Base-by-base conservation (phyloP, 805 yeast genomes). In the Saccharomycopsis capsularis region DNA sequence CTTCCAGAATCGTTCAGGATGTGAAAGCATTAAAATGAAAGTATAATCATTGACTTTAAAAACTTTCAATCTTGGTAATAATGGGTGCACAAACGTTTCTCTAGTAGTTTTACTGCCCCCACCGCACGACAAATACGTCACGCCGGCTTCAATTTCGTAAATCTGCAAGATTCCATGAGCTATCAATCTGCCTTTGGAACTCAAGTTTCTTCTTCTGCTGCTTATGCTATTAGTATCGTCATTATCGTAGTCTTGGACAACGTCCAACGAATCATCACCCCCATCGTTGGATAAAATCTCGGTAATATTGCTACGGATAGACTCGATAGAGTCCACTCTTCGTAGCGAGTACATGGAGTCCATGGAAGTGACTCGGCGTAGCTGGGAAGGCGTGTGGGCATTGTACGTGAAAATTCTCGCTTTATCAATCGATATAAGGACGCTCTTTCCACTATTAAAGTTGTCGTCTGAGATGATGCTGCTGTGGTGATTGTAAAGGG, bases 1-100 rank as follows among this genome's bases (percentile, higher is more conserved):
- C 24, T 40, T 32, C 52, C 52, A 49, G 30, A 49, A 44, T n/a
- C 52, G 44, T 36, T 49, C 49, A 1, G 52, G 52, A 29, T 49
- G 48, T 3, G 52, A 30, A 13, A 49, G n/a, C 46, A 46, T 46
- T 30, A 49, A 41, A 9, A 49, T 40, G 32, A 44, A 49, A 6
- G 49, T 45, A 30, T 3, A 3, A 19, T 32, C 22, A 30, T 40
- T 40, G n/a, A 49, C 37, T 27, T 35, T 44, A 32, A 49, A 49
- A 18, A 44, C 40, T 32, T 49, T 44, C 6, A 49, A 21, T 24
- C 40, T 25, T 3, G 52, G 52, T 19, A 49, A 36, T 23, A 49
- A 34, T 5, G 52, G 52, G 21, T 49, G 52, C 15, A 49, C 52
- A 49, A 49, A 45, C 4, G 52, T 40, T 30, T 49, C 52, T 9